These are phyloP conservation scores for Penicillium longicatenatum DNA, from an alignment of 495 filamentous ascomycete species.

Conservation along the genomic window DNA sequence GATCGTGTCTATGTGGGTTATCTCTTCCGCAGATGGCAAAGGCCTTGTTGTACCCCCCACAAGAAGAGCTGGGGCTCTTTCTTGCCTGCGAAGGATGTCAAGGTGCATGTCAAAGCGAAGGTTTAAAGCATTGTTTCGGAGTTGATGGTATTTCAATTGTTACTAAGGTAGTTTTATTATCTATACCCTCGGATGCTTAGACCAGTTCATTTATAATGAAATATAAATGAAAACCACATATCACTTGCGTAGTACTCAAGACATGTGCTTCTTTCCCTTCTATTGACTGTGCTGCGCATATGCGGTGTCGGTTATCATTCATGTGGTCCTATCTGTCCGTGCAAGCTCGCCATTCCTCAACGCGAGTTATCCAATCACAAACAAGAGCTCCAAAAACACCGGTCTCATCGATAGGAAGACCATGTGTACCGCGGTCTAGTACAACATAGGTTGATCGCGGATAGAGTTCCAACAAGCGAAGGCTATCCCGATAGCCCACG, in stretches of 20 bases:
- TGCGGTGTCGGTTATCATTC: not conserved
- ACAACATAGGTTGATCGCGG: conserved; percentile 33
- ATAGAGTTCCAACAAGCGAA: conserved; percentile 35
- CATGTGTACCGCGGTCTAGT: conserved; percentile 35
- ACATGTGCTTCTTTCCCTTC: too few species aligned
- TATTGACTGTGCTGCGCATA: too few species aligned
- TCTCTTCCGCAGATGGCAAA: conserved; percentile 41
- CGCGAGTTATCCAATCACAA: conserved; percentile 30
- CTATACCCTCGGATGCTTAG: too few species aligned
- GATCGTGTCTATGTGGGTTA: conserved; percentile 54
- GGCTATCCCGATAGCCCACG: conserved; percentile 36
- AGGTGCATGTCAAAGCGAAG: conserved; percentile 37
- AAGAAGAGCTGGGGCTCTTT: conserved; percentile 39
- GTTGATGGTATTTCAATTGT: not conserved
- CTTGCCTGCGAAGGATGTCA: conserved; percentile 38
- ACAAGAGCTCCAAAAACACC: conserved; percentile 35
- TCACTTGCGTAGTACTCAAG: too few species aligned
- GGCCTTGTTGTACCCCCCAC: conserved; percentile 35
- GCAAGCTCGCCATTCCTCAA: conserved; percentile 13
- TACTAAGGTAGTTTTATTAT: not conserved
- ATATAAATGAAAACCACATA: too few species aligned
- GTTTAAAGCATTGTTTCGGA: conserved; percentile 16
- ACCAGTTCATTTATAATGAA: too few species aligned
- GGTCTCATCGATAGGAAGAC: conserved; percentile 34
- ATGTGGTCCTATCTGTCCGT: not conserved